phyloP scores from a whole-genome alignment of 2,329 filamentous ascomycete species.

The Tolypocladium endophyticum region DNA sequence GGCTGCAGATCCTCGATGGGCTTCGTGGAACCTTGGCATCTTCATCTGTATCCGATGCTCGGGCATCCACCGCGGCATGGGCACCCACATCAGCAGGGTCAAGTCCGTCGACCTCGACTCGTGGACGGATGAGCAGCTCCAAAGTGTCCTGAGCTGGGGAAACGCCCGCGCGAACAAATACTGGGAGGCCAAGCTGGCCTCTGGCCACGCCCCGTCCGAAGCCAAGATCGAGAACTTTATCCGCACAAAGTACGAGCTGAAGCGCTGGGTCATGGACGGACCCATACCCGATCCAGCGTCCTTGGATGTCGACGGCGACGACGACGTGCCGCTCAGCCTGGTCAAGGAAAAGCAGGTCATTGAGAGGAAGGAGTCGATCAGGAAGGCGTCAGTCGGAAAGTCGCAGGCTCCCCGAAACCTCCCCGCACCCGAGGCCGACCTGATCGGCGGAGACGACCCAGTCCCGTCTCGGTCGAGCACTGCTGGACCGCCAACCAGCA shows the following conservation, averaged over 20 bases:
- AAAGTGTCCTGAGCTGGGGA: constrained; percentile 90
- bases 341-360: constrained; percentile 58
- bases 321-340: constrained; percentile 59
- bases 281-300: constrained; percentile 86
- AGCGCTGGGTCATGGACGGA: constrained; percentile 99
- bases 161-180: constrained; percentile 97
- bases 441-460: constrained; percentile 71
- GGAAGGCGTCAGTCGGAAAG: constrained; percentile 48
- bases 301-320: constrained; percentile 73
- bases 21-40: constrained; percentile 95
- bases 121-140: constrained; percentile 96
- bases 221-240: constrained; percentile 99
- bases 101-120: constrained; percentile 97
- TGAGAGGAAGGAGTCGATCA: constrained; percentile 45
- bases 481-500: constrained; percentile 52
- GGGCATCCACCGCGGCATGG: constrained; percentile 97
- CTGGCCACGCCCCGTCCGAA: constrained; percentile 88
- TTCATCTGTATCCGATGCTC: constrained; percentile 98
- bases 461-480: constrained; percentile 63
- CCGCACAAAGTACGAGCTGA: constrained; percentile 95
- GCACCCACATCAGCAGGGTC: constrained; percentile 94
- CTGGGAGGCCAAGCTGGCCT: constrained; percentile 90
- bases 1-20: constrained; percentile 82
- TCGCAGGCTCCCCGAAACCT: constrained; percentile 21
- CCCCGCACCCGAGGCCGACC: constrained; percentile 52